Conservation (phyloP, 2,329 filamentous ascomycete genomes). For the Pochonia chlamydosporia region DNA sequence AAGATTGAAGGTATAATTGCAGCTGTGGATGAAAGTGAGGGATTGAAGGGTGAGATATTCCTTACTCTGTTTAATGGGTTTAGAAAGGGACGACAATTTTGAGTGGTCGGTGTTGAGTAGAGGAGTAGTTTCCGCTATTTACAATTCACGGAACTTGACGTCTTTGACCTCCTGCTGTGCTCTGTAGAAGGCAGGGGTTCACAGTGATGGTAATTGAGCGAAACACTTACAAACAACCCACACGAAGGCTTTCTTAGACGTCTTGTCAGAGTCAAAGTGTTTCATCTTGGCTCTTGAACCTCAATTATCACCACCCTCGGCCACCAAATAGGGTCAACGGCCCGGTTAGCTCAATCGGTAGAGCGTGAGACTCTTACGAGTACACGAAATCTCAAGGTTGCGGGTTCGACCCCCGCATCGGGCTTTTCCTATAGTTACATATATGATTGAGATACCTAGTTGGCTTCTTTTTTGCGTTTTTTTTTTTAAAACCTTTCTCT, state of each 20-base stretch:
- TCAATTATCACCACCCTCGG: background rate
- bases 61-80: background rate
- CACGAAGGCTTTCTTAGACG: no score
- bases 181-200: no score
- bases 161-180: no score
- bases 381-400: slow-evolving; percentile 39
- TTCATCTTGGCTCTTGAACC: background rate
- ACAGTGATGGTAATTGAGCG: no score
- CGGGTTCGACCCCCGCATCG: slow-evolving; percentile 45
- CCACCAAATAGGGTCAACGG: slow-evolving; percentile 6
- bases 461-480: background rate
- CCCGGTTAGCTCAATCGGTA: slow-evolving; percentile 43
- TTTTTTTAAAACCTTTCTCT: no score
- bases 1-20: background rate
- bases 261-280: no score
- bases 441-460: background rate
- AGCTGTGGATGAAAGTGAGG: background rate
- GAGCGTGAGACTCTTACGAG: slow-evolving; percentile 64
- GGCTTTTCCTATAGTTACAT: slow-evolving; percentile 14
- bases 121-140: no score
- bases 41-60: background rate
- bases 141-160: no score
- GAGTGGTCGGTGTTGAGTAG: no score
- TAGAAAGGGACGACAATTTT: background rate
- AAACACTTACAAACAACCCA: no score